Conservation (phyloP, 805 yeast genomes). For the Myxozyma nipponensis region DNA sequence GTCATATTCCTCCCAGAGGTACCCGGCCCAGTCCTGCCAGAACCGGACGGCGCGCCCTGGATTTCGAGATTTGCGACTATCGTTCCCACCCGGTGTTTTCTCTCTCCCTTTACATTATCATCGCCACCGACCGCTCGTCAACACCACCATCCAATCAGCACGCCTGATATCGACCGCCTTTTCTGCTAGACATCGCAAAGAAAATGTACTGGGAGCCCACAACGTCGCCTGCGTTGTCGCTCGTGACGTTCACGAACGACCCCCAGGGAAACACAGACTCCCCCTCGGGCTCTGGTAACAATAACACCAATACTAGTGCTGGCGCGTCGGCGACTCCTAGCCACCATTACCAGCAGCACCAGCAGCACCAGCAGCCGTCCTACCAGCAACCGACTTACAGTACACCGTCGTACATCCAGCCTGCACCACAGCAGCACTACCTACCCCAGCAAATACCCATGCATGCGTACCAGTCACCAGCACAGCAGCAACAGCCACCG, state of each 20-base stretch:
- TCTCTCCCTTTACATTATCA: too few species aligned
- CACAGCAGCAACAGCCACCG: not conserved
- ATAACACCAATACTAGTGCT: not conserved
- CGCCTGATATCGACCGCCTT: too few species aligned
- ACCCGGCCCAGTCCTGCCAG: too few species aligned
- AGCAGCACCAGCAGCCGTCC: not conserved
- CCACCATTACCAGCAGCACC: not conserved
- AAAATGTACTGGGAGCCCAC: constrained; percentile 4
- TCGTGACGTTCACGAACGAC: constrained; percentile 3
- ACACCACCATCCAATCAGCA: too few species aligned
- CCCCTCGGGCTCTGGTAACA: not conserved
- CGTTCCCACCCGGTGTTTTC: too few species aligned
- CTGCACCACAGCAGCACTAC: too few species aligned
- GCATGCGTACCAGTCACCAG: not conserved
- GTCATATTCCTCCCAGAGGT: too few species aligned
- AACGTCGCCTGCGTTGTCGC: not conserved
- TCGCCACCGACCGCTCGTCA: too few species aligned
- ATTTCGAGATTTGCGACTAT: too few species aligned
- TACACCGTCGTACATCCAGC: not conserved
- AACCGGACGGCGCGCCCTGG: too few species aligned
- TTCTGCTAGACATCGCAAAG: too few species aligned
- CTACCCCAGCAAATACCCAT: not conserved
- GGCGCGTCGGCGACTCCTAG: not conserved
- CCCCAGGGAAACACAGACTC: too few species aligned
- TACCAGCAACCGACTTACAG: not conserved